These are phyloP conservation scores for Pythium insidiosum DNA, from an alignment of 352 stramenopile genomes.

Conservation along the genomic window DNA sequence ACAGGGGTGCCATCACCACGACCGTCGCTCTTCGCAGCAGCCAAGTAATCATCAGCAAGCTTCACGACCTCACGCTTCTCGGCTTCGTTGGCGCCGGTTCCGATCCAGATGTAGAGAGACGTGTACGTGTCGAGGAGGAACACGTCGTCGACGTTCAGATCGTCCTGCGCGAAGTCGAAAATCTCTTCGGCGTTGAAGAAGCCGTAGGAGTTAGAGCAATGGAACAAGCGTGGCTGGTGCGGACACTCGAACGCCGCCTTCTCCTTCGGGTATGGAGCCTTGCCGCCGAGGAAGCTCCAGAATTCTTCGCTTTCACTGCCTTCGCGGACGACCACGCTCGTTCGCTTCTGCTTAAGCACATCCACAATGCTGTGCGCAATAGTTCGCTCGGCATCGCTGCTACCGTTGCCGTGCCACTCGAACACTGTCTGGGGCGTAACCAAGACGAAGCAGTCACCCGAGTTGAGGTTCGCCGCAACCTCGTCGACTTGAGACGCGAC, in stretches of 20 bases:
- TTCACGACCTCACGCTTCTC: slow-evolving; percentile 62
- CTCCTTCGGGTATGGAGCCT: slow-evolving; percentile 58
- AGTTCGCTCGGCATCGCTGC: slow-evolving; percentile 52
- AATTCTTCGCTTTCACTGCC: slow-evolving; percentile 69
- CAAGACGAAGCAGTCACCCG: slow-evolving; percentile 81
- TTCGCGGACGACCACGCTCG: slow-evolving; percentile 40
- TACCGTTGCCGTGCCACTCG: slow-evolving; percentile 68
- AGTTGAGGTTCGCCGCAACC: slow-evolving; percentile 78
- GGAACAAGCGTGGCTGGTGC: slow-evolving; percentile 82
- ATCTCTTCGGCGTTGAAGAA: slow-evolving; percentile 85
- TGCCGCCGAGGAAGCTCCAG: slow-evolving; percentile 80
- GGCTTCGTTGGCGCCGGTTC: slow-evolving; percentile 56
- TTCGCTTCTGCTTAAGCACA: slow-evolving; percentile 47
- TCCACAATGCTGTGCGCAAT: slow-evolving; percentile 51
- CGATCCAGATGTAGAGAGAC: slow-evolving; percentile 89
- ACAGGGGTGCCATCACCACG: slow-evolving; percentile 78
- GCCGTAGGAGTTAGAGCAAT: slow-evolving; percentile 85
- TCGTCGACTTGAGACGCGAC: slow-evolving; percentile 77
- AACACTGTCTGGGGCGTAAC: slow-evolving; percentile 67
- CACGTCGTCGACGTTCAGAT: slow-evolving; percentile 88
- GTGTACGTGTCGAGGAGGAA: slow-evolving; percentile 90
- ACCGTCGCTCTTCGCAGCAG: slow-evolving; percentile 67
- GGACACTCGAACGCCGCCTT: slow-evolving; percentile 59
- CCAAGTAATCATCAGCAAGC: slow-evolving; percentile 70
- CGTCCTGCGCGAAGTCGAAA: slow-evolving; percentile 84